phyloP scores from a whole-genome alignment of 768 basidiomycete genomes.

The Coprinopsis sp. region DNA sequence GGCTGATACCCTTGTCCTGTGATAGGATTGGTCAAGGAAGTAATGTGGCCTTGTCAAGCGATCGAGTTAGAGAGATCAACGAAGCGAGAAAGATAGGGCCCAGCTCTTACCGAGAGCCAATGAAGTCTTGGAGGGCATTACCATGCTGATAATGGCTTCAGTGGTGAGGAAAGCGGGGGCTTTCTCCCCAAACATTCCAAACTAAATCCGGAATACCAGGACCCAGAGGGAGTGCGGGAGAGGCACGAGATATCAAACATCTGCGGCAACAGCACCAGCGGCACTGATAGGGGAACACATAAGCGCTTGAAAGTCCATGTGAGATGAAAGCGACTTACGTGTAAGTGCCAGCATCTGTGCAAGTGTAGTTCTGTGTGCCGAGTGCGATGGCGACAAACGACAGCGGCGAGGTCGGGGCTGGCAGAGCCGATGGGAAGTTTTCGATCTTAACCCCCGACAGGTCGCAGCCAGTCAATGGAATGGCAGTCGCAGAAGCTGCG shows the following conservation, averaged over 20 bases:
- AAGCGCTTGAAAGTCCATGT: not conserved
- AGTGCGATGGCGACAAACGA: conserved; percentile 43
- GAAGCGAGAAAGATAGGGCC: no score
- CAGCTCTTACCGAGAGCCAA: conserved; percentile 31
- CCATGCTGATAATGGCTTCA: conserved; percentile 13
- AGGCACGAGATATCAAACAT: conserved; percentile 55
- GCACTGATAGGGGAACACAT: conserved; percentile 25
- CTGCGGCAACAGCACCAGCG: conserved; percentile 44
- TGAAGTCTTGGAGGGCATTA: conserved; percentile 10
- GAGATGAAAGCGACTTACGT: conserved; percentile 30
- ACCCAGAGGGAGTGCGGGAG: conserved; percentile 26
- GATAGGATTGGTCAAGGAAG: conserved; percentile 44
- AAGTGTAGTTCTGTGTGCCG: conserved; percentile 50
- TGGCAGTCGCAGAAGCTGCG: no score
- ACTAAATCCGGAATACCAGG: conserved; percentile 21
- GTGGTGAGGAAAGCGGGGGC: conserved; percentile 16
- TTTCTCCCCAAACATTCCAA: conserved; percentile 13
- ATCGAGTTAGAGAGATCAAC: not conserved
- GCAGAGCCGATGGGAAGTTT: conserved; percentile 27
- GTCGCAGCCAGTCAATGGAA: conserved; percentile 18
- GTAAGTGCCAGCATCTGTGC: conserved; percentile 42
- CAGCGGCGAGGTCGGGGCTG: conserved; percentile 28
- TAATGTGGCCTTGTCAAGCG: conserved; percentile 38
- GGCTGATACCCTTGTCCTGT: conserved; percentile 37
- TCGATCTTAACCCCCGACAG: conserved; percentile 19